Evolutionary conservation across 202 grass and related monocot genomes (phyloP).

Genomic region (Schoenoplectus tabernaemontani): DNA sequence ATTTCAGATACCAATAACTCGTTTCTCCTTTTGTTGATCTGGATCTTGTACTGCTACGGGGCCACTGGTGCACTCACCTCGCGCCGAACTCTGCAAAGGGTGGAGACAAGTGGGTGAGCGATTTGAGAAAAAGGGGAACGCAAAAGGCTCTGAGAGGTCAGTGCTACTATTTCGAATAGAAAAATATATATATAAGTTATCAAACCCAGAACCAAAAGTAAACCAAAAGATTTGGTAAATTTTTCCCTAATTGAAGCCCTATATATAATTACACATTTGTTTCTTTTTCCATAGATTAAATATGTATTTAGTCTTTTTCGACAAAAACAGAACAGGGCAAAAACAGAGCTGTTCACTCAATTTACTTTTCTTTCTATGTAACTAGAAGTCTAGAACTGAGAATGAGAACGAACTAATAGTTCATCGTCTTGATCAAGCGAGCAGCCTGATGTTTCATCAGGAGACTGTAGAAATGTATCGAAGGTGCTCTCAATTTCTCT

Average conservation of each 20-base stretch:
- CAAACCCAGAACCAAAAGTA: background rate
- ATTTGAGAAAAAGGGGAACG: background rate
- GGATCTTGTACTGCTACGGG: constrained; percentile 52
- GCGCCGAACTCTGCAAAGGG: constrained; percentile 56
- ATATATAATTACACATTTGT: background rate
- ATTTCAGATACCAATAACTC: constrained; percentile 3
- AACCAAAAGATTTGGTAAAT: background rate
- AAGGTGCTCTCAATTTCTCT: constrained; percentile 1
- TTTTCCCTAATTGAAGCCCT: background rate
- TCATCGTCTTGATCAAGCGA: constrained; percentile 10
- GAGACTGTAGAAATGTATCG: background rate
- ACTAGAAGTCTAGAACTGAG: background rate
- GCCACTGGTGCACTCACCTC: constrained; percentile 47
- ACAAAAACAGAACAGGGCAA: background rate
- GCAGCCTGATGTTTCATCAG: background rate
- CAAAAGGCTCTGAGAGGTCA: background rate
- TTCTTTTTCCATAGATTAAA: background rate
- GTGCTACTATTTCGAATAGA: background rate
- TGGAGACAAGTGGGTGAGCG: background rate
- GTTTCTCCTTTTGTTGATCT: constrained; percentile 17
- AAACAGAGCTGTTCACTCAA: background rate
- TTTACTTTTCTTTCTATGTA: background rate
- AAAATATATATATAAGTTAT: background rate
- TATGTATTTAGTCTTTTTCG: background rate
- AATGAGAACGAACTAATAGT: constrained; percentile 6